Evolutionary conservation across 306 rosid species (phyloP).

Genomic region (Prunus salicina): DNA sequence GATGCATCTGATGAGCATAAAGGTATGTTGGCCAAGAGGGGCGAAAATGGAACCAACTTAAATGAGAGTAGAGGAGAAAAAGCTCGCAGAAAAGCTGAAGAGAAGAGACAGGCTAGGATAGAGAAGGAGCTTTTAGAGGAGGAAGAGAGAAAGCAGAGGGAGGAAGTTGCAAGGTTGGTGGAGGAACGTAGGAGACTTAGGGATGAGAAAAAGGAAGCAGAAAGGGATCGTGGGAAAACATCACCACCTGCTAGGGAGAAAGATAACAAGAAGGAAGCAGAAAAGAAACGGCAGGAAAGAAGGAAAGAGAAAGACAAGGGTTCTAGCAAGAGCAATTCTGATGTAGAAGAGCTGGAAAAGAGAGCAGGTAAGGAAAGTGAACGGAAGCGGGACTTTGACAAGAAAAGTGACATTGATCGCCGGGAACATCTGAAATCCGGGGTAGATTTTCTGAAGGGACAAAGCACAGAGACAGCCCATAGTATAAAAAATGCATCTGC

Average conservation of each 20-base stretch:
- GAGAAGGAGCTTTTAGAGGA: constrained; percentile 94
- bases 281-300: constrained; percentile 82
- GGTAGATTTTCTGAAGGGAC: constrained; percentile 55
- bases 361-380: constrained; percentile 79
- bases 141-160: constrained; percentile 97
- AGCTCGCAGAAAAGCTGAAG: constrained; percentile 99
- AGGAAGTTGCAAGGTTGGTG: constrained; percentile 96
- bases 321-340: constrained; percentile 96
- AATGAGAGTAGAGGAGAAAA: constrained; percentile 87
- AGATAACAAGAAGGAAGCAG: constrained; percentile 74
- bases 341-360: constrained; percentile 86
- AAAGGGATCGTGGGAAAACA: constrained; percentile 60
- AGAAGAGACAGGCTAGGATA: constrained; percentile 93
- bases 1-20: constrained; percentile 69
- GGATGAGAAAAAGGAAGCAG: constrained; percentile 87
- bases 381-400: constrained; percentile 65
- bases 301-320: constrained; percentile 84
- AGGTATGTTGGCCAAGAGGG: constrained; percentile 62
- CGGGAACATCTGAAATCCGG: constrained; percentile 62
- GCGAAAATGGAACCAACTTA: constrained; percentile 70
- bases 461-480: constrained; percentile 47
- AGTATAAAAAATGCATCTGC: constrained; percentile 43
- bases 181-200: constrained; percentile 92
- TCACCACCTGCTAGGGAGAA: constrained; percentile 53
- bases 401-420: constrained; percentile 61